Evolutionary conservation across 768 basidiomycete genomes (phyloP).

Genomic region (Russula griseocarnosa): DNA sequence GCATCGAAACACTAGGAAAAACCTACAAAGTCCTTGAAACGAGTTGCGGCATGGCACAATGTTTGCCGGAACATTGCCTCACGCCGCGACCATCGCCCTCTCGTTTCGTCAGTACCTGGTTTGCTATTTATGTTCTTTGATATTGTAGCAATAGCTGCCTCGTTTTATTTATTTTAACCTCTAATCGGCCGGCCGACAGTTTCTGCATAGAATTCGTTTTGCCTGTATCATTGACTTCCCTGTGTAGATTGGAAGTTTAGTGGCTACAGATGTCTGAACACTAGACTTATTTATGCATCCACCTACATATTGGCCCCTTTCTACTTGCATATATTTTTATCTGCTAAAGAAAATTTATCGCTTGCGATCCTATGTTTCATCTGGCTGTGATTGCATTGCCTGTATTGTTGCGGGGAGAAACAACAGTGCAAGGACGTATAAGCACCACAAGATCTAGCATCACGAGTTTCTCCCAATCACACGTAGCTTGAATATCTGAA

Average conservation of each 20-base stretch:
- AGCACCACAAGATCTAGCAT: neutral
- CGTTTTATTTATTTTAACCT: constrained; percentile 1
- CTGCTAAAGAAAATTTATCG: neutral
- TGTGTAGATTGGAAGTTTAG: constrained; percentile 10
- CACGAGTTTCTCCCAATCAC: neutral
- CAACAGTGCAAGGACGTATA: constrained; percentile 5
- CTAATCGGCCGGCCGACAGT: neutral
- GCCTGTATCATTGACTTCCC: constrained; percentile 5
- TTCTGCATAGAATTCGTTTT: constrained; percentile 5
- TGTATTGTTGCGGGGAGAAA: constrained; percentile 6
- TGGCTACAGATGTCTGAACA: neutral
- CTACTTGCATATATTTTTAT: neutral
- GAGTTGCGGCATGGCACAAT: neutral
- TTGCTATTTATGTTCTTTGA: neutral
- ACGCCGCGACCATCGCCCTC: neutral
- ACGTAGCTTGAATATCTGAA: neutral
- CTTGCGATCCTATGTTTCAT: neutral
- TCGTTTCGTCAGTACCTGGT: too few relatives aligned
- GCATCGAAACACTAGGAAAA: neutral
- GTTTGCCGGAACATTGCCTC: neutral
- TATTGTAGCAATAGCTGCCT: constrained; percentile 20
- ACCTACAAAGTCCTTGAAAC: neutral
- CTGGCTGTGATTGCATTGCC: constrained; percentile 2
- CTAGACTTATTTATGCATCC: constrained; percentile 8
- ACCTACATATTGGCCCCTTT: constrained; percentile 6